Base-by-base conservation (phyloP, 805 yeast genomes). In the Schizosaccharomyces osmophilus region DNA sequence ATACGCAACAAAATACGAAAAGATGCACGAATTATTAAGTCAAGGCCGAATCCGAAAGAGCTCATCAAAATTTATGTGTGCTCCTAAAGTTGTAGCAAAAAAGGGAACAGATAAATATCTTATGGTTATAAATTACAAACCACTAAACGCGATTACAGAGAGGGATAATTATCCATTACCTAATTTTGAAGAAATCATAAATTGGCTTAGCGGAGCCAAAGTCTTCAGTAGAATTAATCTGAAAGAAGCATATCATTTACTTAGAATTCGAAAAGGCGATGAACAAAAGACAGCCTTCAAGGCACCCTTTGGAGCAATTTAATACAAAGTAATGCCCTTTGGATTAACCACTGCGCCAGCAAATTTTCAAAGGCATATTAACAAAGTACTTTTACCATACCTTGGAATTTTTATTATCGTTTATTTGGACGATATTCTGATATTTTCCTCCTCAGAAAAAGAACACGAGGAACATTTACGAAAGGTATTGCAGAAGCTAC, bases 211-310 rank as follows among this genome's bases (percentile, higher is more conserved):
- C 1, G 55, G 43, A 5, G 60, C 64, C 13, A 48, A 5, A n/a
- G 29, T 63, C 4, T 65, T 64, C 32, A 59, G 65, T 4, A 64
- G 64, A 42, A 55, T 67, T 11, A 67, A 67, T 51, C 61, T 67
- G 17, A 36, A 5, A 31, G 6, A 31, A 31, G 31, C 32, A 31
- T 2, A 31, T 31, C 5, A 31, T 31, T 31, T 4, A 55, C 41
- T 60, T 61, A 9, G 68, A 67, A 0, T 66, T 64, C 58, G 6
- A 61, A 59, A 41, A n/a, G 24, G 19, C 59, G 57, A 48, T n/a
- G 43, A 45, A n/a, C 13, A 45, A 13, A 65, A 68, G 36, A 68
- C 68, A 4, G 67, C 70, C 31, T 69, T 69, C 48, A 39, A 29
- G 4, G 63, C 69, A 0, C 62, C 39, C 2, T 6, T 22, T 6